A percentile compares a stretch with the other conserved stretches of the same genome.
These are phyloP conservation scores for Talaromyces rugulosus DNA, from an alignment of 2,329 filamentous ascomycete genomes.

Conservation along the genomic window DNA sequence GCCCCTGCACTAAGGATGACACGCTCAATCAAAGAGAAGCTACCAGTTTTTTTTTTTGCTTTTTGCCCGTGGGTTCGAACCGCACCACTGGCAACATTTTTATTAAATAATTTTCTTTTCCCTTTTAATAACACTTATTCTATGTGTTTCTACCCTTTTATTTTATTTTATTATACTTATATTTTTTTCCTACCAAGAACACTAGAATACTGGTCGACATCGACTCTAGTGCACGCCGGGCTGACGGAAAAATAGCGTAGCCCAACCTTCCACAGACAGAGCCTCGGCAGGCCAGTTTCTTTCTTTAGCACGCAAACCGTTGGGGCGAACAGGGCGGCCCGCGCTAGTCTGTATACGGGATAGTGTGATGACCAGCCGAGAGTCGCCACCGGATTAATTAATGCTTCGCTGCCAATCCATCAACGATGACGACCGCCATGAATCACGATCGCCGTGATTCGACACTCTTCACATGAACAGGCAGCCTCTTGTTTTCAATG, in stretches of 20 bases:
- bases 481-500: not conserved
- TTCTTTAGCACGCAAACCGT: not conserved
- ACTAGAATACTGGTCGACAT: not conserved
- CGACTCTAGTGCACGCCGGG: not conserved
- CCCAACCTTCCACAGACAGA: no score
- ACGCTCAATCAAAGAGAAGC: slow-evolving; percentile 79
- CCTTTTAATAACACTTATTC: no score
- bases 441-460: not conserved
- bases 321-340: not conserved
- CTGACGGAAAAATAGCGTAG: not conserved
- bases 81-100: not conserved
- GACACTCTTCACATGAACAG: not conserved
- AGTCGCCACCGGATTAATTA: not conserved
- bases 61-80: slow-evolving; percentile 3
- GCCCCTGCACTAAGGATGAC: slow-evolving; percentile 91
- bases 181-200: not conserved
- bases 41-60: slow-evolving; percentile 64
- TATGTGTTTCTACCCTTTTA: not conserved
- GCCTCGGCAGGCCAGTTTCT: not conserved
- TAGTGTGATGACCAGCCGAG: not conserved
- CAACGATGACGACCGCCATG: not conserved
- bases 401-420: no score
- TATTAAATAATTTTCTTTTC: not conserved
- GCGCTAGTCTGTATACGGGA: not conserved
- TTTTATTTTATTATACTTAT: not conserved